Conservation (phyloP, 1,139 yeast species). For the Suhomyces kunorum region DNA sequence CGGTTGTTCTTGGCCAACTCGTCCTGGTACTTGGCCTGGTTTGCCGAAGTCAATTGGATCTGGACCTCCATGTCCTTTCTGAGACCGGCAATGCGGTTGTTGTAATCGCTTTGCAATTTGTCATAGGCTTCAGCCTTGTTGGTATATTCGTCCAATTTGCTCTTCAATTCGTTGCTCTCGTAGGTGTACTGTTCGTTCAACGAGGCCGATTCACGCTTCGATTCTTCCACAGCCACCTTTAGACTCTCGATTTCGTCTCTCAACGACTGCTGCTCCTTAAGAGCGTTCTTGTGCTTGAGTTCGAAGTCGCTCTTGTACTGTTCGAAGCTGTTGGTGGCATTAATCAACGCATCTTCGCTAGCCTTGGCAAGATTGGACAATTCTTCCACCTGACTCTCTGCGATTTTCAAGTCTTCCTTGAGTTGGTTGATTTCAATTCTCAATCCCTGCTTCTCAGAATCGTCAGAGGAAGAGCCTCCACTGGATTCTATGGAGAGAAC, state of each 20-base stretch:
- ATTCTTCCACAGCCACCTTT: constrained; percentile 17
- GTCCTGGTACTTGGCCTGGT: constrained; percentile 56
- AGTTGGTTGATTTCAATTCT: constrained; percentile 35
- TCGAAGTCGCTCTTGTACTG: constrained; percentile 32
- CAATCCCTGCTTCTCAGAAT: constrained; percentile 15
- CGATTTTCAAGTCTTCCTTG: constrained; percentile 37
- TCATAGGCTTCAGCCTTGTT: constrained; percentile 41
- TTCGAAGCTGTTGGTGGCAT: constrained; percentile 42
- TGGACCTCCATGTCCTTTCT: constrained; percentile 54
- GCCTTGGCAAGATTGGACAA: constrained; percentile 42
- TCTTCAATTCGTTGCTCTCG: constrained; percentile 27
- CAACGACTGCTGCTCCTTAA: constrained; percentile 26
- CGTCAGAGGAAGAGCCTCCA: constrained; percentile 5
- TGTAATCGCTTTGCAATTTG: constrained; percentile 35
- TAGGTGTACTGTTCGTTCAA: constrained; percentile 18
- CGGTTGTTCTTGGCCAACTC: constrained; percentile 61
- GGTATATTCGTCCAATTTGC: constrained; percentile 23
- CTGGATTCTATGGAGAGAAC: constrained; percentile 3
- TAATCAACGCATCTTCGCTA: constrained; percentile 43
- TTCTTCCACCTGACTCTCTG: constrained; percentile 44
- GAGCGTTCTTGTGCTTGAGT: constrained; percentile 22
- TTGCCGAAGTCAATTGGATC: constrained; percentile 46
- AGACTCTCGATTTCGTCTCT: constrained; percentile 24
- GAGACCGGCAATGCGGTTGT: constrained; percentile 32
- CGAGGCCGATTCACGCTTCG: constrained; percentile 21